Conservation (phyloP, 805 yeast species). For the Wickerhamomyces pijperi region DNA sequence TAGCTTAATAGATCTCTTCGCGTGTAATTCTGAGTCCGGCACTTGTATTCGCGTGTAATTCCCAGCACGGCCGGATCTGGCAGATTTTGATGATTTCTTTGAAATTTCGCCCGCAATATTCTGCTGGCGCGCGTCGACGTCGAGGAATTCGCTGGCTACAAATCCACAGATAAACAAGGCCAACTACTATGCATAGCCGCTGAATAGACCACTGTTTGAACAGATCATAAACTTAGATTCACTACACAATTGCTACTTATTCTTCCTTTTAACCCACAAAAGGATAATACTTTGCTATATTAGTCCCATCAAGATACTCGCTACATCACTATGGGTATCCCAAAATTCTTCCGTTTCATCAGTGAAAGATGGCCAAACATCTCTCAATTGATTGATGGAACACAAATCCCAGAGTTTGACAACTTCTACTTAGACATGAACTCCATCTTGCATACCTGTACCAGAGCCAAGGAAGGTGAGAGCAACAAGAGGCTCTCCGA, state of each 20-base stretch:
- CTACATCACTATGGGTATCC: slow-evolving; percentile 61
- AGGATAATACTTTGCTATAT: too few relatives aligned
- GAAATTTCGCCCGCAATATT: background rate
- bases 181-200: background rate
- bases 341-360: slow-evolving; percentile 91
- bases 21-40: background rate
- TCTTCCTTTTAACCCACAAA: too few relatives aligned
- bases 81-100: too few relatives aligned
- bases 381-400: slow-evolving; percentile 72
- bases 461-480: slow-evolving; percentile 71
- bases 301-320: background rate
- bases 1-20: background rate
- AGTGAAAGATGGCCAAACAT: slow-evolving; percentile 98
- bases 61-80: background rate
- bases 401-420: slow-evolving; percentile 86
- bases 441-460: slow-evolving; percentile 87
- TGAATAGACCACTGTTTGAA: too few relatives aligned
- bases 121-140: background rate
- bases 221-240: too few relatives aligned
- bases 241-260: too few relatives aligned
- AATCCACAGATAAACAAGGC: background rate
- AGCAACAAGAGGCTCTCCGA: slow-evolving; percentile 64
- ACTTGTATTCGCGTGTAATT: background rate
- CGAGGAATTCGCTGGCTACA: too few relatives aligned
- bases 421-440: slow-evolving; percentile 95